phyloP scores from a whole-genome alignment of 2,329 filamentous ascomycete genomes.

The Ceratocystis ficicola region DNA sequence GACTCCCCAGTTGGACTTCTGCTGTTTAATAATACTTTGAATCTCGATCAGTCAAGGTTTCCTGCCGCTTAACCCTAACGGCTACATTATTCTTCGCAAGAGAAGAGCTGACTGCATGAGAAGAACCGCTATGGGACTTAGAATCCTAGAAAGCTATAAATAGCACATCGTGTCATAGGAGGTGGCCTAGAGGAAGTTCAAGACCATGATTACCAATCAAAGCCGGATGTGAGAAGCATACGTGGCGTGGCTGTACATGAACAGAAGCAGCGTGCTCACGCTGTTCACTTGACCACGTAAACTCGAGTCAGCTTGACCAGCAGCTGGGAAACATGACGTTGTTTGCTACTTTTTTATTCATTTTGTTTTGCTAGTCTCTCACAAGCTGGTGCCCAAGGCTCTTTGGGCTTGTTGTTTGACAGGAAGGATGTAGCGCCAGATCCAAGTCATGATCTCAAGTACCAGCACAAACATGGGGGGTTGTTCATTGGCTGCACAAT shows the following conservation, averaged over 20 bases:
- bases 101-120: background rate
- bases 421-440: constrained; percentile 2
- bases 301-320: background rate
- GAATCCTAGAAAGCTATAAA: background rate
- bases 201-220: background rate
- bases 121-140: background rate
- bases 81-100: background rate
- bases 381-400: background rate
- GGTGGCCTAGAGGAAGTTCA: background rate
- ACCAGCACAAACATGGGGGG: background rate
- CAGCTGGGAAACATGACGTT: background rate
- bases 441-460: no score
- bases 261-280: background rate
- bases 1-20: background rate
- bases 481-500: background rate
- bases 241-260: constrained; percentile 6
- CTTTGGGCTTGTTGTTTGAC: background rate
- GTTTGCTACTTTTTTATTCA: background rate
- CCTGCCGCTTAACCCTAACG: background rate
- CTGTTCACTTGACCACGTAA: background rate
- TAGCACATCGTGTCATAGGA: background rate
- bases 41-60: background rate
- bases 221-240: background rate
- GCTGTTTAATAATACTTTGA: background rate
- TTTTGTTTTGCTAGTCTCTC: background rate